Base-by-base conservation (phyloP, 2,329 filamentous ascomycete species). In the Pseudogymnoascus sp. region DNA sequence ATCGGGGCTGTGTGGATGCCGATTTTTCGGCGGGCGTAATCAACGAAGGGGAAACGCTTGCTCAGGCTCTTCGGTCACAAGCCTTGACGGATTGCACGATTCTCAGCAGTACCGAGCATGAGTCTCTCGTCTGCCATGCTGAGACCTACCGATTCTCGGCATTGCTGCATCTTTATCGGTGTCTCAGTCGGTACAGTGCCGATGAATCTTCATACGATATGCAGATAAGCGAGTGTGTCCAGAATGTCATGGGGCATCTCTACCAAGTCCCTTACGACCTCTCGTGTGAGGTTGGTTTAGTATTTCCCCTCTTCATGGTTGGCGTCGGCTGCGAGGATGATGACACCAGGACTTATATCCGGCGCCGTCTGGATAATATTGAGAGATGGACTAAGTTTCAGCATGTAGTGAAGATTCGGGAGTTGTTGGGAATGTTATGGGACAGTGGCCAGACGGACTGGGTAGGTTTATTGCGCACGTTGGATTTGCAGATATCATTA, bases 71-170 rank as follows among this genome's bases (percentile, higher is more conserved):
- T n/a, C 50, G n/a, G 12, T 43, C 60, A n/a, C 62, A 63, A 34
- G 3, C 35, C 18, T 50, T 63, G 47, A n/a, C 18, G 16, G 18
- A 16, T 14, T 59, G 54, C 9, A 58, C 35, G 1, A 34, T 35
- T 28, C 38, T 59, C 5, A 54, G 18, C 11, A 28, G 34, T 30
- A 34, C 7, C 5, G 50, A 63, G 35, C 25, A 43, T 5, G 54
- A 61, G 2, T 50, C 60, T 3, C 60, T 63, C 2, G 35, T 64
- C 54, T 59, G 61, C 50, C 63, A 64, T 61, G 63, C 63, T 6
- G 63, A 64, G 43, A 54, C 63, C n/a, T 64, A 63, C 61, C 63
- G 63, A 6, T 63, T 61, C 34, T 62, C 63, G 9, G 58, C 62
- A 1, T 57, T 64, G 18, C 54, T 64, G 11, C 59, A 61, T 20